Evolutionary conservation across 169 alveolate species (phyloP).

Genomic region (Perkinsus olseni): DNA sequence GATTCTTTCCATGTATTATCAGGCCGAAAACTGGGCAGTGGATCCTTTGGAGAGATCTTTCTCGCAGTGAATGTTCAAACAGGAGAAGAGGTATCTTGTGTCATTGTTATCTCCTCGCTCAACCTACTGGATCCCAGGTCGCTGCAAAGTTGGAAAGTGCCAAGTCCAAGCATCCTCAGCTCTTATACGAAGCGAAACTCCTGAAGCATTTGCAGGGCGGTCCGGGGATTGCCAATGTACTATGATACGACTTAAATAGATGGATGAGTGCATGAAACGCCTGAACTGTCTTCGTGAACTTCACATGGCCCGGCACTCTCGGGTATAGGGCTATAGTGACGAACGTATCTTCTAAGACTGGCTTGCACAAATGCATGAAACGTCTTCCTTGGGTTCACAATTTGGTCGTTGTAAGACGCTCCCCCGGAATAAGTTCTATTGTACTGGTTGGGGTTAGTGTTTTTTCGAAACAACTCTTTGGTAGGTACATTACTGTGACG

Average conservation of each 20-base stretch:
- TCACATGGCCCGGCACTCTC: too few relatives aligned
- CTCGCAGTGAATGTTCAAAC: slow-evolving; percentile 78
- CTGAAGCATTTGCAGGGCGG: slow-evolving; percentile 87
- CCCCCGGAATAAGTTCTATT: too few relatives aligned
- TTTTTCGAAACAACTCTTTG: too few relatives aligned
- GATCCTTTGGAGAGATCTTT: slow-evolving; percentile 95
- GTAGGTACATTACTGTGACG: slow-evolving; percentile 85
- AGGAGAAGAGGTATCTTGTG: slow-evolving; percentile 71
- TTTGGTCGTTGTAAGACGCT: too few relatives aligned
- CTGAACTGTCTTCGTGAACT: too few relatives aligned
- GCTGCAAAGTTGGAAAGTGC: slow-evolving; percentile 61
- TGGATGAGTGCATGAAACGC: too few relatives aligned
- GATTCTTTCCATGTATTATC: not conserved
- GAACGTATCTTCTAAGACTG: too few relatives aligned
- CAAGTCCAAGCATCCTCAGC: slow-evolving; percentile 87
- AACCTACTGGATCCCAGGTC: slow-evolving; percentile 1
- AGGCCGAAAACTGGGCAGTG: slow-evolving; percentile 93
- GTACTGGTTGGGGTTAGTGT: too few relatives aligned
- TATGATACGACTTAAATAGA: not conserved
- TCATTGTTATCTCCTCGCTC: not conserved
- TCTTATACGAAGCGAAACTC: slow-evolving; percentile 85
- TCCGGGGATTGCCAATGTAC: slow-evolving; percentile 43
- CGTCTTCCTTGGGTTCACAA: too few relatives aligned
- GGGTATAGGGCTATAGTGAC: too few relatives aligned
- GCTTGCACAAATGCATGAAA: too few relatives aligned